Base-by-base conservation (phyloP, 805 yeast genomes). In the Saturnispora quitensis region DNA sequence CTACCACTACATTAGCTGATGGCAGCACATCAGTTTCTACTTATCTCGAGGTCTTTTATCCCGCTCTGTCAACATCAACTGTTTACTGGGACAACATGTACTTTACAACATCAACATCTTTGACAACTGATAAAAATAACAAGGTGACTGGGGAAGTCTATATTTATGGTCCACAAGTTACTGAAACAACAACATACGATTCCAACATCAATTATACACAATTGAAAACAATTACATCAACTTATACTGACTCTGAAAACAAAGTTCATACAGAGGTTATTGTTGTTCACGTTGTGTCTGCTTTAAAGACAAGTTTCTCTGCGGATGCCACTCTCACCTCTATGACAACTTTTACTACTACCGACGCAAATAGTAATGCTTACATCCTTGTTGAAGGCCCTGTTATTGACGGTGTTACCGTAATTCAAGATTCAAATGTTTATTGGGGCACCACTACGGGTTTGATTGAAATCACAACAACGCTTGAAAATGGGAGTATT, bases 361-460 rank as follows among this genome's bases (percentile, higher is more conserved):
- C 40, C 4, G 20, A 22, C n/a, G 18, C 42, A 31, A 22, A n/a
- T 24, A 22, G 15, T n/a, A 25, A 25, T 6, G 38, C 28, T 4
- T 43, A 28, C n/a, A 5, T 49, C 17, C 13, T 27, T n/a, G 43
- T 49, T 43, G 43, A 4, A 3, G 47, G 47, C 34, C 51, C 51
- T 12, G 33, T 18, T n/a, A 10, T 27, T 15, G 4, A 31, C n/a
- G 18, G 33, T 15, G 22, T 31, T 10, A 28, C 44, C 33, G 15
- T 40, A 5, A 24, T 7, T 12, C 31, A 40, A 24, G 45, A 27
- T 27, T 13, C 47, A 18, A 12, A 33, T 17, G 52, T 45, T 18
- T 33, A 40, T 12, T 42, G 15, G 13, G 47, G 34, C 15, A 40
- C 53, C 12, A 8, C 10, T 4, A 52, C 52, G 4, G 1, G 4